phyloP scores from a whole-genome alignment of 345 rosid species.

The Noccaea caerulescens region DNA sequence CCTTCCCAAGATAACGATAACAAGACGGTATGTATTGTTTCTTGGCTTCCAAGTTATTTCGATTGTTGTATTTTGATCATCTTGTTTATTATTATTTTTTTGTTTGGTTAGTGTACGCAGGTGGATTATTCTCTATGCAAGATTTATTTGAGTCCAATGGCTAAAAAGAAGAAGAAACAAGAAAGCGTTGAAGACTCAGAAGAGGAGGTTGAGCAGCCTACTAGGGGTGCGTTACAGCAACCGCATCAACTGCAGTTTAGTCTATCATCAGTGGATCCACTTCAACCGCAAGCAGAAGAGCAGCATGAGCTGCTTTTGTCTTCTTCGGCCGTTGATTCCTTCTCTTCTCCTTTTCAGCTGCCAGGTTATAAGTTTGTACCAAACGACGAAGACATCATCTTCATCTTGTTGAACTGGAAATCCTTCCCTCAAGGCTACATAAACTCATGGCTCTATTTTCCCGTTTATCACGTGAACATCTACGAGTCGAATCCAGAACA shows the following conservation, averaged over 20 bases:
- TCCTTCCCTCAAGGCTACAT: background rate
- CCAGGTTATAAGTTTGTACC: background rate
- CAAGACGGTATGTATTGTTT: constrained; percentile 3
- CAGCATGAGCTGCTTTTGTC: too few species aligned
- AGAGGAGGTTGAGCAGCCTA: background rate
- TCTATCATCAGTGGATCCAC: background rate
- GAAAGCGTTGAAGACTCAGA: background rate
- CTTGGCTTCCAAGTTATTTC: constrained; percentile 3
- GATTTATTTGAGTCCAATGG: constrained; percentile 4
- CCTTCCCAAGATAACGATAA: background rate
- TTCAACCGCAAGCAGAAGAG: too few species aligned
- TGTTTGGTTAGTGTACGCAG: background rate
- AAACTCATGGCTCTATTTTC: background rate
- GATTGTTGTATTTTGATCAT: background rate
- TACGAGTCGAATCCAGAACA: constrained; percentile 12
- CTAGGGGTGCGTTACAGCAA: background rate
- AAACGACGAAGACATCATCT: background rate
- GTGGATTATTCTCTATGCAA: constrained; percentile 19
- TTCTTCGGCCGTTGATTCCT: too few species aligned
- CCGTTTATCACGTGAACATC: background rate
- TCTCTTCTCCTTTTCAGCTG: background rate
- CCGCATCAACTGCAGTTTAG: background rate
- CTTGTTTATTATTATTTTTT: background rate
- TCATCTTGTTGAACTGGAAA: background rate
- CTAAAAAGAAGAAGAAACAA: background rate